A percentile compares a stretch with the other conserved stretches of the same genome.
Evolutionary conservation across 192 early-diverging fungal genomes (phyloP).

Genomic region (Kappamyces sp.): DNA sequence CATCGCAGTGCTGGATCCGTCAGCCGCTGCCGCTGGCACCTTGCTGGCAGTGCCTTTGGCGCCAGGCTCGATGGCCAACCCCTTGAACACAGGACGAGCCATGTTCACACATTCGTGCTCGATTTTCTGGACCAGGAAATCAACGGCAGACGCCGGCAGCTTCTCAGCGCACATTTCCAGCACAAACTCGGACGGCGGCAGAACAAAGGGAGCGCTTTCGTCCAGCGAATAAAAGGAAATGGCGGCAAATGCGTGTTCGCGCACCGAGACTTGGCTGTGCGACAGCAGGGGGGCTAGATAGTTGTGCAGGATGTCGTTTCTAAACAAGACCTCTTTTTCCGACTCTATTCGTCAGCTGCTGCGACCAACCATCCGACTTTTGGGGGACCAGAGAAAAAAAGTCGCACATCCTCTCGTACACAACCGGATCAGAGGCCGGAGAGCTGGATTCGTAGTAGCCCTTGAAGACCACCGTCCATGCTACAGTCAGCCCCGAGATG

Average conservation of each 20-base stretch:
- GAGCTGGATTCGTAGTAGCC: not conserved
- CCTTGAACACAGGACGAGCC: constrained; percentile 12
- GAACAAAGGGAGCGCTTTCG: not conserved
- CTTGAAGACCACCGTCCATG: constrained; percentile 12
- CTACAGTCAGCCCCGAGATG: not conserved
- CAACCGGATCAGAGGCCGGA: not conserved
- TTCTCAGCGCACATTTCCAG: too few species aligned
- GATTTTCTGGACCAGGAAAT: constrained; percentile 1
- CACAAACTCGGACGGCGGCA: not conserved
- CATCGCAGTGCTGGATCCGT: too few species aligned
- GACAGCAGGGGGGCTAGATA: constrained; percentile 4
- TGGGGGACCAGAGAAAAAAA: constrained; percentile 8
- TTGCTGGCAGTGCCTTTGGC: constrained; percentile 1
- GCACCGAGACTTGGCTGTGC: not conserved
- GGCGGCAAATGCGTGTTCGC: not conserved
- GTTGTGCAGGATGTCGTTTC: constrained; percentile 1
- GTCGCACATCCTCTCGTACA: constrained; percentile 3
- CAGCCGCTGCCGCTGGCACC: too few species aligned
- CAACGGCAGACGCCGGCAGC: not conserved
- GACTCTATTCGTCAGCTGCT: not conserved
- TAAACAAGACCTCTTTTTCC: constrained; percentile 1
- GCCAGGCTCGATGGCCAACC: not conserved
- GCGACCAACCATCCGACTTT: not conserved
- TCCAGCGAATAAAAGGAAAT: not conserved
- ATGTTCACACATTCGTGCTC: constrained; percentile 3